phyloP scores from a whole-genome alignment of 768 basidiomycete genomes.

The Glaciozyma antarctica region DNA sequence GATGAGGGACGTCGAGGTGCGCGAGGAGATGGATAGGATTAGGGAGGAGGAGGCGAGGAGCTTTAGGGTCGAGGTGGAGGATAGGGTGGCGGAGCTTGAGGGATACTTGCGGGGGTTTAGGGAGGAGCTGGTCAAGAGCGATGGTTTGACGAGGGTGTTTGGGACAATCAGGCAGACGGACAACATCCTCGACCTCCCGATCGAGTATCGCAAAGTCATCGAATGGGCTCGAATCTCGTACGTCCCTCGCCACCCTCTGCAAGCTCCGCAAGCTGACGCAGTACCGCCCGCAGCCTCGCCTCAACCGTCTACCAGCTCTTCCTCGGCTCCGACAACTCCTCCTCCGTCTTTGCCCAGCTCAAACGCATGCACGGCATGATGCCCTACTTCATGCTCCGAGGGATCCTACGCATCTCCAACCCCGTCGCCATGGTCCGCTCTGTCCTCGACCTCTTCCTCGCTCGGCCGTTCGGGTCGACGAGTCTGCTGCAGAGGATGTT shows the following conservation, averaged over 20 bases:
- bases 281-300: slow-evolving; percentile 54
- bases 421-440: slow-evolving; percentile 91
- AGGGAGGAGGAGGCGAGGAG: slow-evolving; percentile 76
- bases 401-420: slow-evolving; percentile 83
- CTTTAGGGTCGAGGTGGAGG: slow-evolving; percentile 79
- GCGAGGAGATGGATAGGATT: slow-evolving; percentile 80
- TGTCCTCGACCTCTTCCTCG: slow-evolving; percentile 87
- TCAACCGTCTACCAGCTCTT: slow-evolving; percentile 94
- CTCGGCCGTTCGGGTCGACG: slow-evolving; percentile 88
- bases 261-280: neutral
- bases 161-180: slow-evolving; percentile 73
- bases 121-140: slow-evolving; percentile 69
- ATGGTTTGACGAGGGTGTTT: slow-evolving; percentile 83
- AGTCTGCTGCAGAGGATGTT: slow-evolving; percentile 95
- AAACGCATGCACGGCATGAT: slow-evolving; percentile 92
- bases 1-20: slow-evolving; percentile 59
- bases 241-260: slow-evolving; percentile 41
- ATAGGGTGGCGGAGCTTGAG: slow-evolving; percentile 72
- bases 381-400: slow-evolving; percentile 95
- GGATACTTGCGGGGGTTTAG: slow-evolving; percentile 78
- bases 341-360: slow-evolving; percentile 72
- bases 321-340: slow-evolving; percentile 83
- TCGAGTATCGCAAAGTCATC: slow-evolving; percentile 75
- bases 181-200: slow-evolving; percentile 63
- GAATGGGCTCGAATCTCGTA: slow-evolving; percentile 98